These are phyloP conservation scores for Rugonectria rugulosa DNA, from an alignment of 2,329 filamentous ascomycete species.

Conservation along the genomic window DNA sequence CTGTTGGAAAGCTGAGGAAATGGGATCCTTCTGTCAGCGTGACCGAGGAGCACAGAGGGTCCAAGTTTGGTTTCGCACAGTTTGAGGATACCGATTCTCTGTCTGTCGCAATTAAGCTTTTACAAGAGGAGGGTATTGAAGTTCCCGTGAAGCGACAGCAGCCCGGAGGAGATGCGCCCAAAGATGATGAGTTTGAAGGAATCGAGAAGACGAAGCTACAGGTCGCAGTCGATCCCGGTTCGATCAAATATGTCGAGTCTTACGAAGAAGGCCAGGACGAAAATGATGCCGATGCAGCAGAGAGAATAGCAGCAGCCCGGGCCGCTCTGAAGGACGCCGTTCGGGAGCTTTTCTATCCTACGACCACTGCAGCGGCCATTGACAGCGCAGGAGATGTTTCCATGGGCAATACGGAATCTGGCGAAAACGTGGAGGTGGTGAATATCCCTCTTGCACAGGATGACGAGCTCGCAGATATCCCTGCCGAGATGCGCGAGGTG, in stretches of 20 bases:
- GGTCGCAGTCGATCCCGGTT: constrained; percentile 82
- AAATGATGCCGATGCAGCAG: constrained; percentile 69
- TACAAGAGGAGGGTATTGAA: constrained; percentile 82
- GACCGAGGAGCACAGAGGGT: constrained; percentile 74
- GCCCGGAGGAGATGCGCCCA: constrained; percentile 52
- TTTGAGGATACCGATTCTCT: constrained; percentile 92
- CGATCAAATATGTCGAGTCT: constrained; percentile 84
- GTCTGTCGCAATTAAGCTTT: constrained; percentile 82
- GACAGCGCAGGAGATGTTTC: constrained; percentile 67
- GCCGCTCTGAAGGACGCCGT: constrained; percentile 73
- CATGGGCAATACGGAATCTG: constrained; percentile 72
- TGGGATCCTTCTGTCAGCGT: constrained; percentile 79
- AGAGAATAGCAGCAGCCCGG: constrained; percentile 74
- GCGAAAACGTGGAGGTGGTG: constrained; percentile 80
- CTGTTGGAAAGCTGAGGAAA: constrained; percentile 80
- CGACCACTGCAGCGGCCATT: constrained; percentile 48
- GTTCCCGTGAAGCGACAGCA: constrained; percentile 82
- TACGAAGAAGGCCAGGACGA: constrained; percentile 75
- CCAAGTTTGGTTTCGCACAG: constrained; percentile 93
- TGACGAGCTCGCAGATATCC: constrained; percentile 94
- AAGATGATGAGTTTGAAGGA: constrained; percentile 56
- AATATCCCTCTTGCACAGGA: constrained; percentile 89
- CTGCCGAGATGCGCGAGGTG: constrained; percentile 93
- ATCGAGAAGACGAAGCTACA: constrained; percentile 76
- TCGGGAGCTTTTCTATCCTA: constrained; percentile 75